phyloP scores from a whole-genome alignment of 805 yeast genomes.

The Saccharomycopsis olivae region DNA sequence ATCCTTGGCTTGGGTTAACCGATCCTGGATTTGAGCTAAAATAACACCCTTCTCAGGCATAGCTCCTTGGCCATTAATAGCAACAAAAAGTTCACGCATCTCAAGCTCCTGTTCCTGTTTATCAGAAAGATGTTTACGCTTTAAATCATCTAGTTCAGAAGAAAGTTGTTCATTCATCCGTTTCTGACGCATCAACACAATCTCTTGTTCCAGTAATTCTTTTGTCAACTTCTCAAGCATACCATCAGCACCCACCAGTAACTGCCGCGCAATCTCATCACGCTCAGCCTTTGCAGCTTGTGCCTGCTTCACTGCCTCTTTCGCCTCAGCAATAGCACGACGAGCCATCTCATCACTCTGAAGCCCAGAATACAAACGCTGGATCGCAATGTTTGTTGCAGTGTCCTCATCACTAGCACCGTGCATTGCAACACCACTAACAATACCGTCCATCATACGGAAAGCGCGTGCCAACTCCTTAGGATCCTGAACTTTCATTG shows the following conservation, averaged over 20 bases:
- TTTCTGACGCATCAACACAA: conserved; percentile 42
- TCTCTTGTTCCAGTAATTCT: conserved; percentile 50
- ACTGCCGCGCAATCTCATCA: conserved; percentile 40
- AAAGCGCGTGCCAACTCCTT: conserved; percentile 40
- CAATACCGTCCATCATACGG: conserved; percentile 43
- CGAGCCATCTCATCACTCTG: conserved; percentile 70
- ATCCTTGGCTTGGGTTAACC: conserved; percentile 26
- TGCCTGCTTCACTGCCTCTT: conserved; percentile 30
- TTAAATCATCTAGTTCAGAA: conserved; percentile 32
- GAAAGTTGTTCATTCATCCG: conserved; percentile 36
- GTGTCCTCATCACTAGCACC: conserved; percentile 30
- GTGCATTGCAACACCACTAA: conserved; percentile 41
- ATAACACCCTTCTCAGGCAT: conserved; percentile 23
- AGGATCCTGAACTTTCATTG: conserved; percentile 35
- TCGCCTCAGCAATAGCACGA: conserved; percentile 45
- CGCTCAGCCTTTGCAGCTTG: conserved; percentile 37
- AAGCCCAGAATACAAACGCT: conserved; percentile 48
- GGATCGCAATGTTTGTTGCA: conserved; percentile 56
- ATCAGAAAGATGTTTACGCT: conserved; percentile 34
- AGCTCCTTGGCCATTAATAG: conserved; percentile 40
- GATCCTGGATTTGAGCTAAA: conserved; percentile 22
- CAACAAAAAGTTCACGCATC: conserved; percentile 59
- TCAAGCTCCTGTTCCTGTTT: conserved; percentile 71
- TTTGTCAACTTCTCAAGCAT: conserved; percentile 44
- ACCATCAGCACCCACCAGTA: conserved; percentile 56